phyloP scores from a whole-genome alignment of 148 eudicot species.

The Dysphania ambrosioides region DNA sequence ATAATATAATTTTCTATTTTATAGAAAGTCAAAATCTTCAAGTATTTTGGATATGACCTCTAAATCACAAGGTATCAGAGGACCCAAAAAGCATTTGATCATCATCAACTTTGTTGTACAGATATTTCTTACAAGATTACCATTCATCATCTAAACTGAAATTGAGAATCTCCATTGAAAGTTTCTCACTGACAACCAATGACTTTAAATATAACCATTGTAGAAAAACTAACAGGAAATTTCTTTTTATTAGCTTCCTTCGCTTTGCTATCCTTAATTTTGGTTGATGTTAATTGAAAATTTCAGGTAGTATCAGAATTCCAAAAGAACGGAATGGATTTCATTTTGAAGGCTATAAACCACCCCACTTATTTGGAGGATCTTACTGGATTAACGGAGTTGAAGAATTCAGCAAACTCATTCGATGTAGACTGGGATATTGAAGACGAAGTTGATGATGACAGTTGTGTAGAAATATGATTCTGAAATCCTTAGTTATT shows the following conservation, averaged over 20 bases:
- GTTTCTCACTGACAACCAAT: neutral
- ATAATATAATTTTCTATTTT: too few relatives aligned
- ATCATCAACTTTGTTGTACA: too few relatives aligned
- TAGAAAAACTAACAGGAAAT: neutral
- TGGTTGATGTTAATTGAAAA: neutral
- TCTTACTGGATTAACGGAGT: conserved; percentile 81
- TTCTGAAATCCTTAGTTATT: neutral
- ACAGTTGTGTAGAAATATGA: conserved; percentile 52
- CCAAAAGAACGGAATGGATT: conserved; percentile 58
- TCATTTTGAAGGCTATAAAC: conserved; percentile 79
- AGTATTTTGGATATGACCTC: too few relatives aligned
- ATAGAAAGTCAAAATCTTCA: too few relatives aligned
- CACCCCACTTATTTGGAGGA: conserved; percentile 95
- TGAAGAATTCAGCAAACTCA: conserved; percentile 63
- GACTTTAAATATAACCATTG: neutral
- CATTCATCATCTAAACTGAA: neutral
- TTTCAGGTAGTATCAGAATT: conserved; percentile 82
- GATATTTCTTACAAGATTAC: neutral
- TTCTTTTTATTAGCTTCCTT: neutral
- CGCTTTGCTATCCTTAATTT: neutral
- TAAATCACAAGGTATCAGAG: too few relatives aligned
- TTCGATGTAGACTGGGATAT: conserved; percentile 71
- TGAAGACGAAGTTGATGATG: conserved; percentile 53
- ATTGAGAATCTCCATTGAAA: neutral
- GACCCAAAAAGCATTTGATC: too few relatives aligned